Conservation (phyloP, 352 stramenopile species). For the Globisporangium nunn region DNA sequence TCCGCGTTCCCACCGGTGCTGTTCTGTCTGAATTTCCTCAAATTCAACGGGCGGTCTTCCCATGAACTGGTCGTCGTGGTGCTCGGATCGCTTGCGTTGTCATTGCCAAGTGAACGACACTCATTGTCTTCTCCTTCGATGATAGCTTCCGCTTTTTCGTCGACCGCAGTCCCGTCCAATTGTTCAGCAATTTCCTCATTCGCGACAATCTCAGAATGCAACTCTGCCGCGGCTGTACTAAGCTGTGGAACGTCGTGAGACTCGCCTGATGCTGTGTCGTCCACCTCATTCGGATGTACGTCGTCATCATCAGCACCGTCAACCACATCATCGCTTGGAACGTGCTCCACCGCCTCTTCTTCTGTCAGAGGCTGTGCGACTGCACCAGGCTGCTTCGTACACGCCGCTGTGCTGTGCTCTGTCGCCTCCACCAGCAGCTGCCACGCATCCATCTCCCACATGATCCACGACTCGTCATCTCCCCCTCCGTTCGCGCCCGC, state of each 20-base stretch:
- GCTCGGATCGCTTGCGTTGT: neutral
- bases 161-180: neutral
- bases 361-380: neutral
- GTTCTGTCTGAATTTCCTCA: neutral
- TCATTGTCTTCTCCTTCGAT: neutral
- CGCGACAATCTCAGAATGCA: neutral
- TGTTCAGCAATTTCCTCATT: neutral
- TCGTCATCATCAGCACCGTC: neutral
- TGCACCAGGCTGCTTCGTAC: slow-evolving; percentile 1
- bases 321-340: neutral
- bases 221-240: neutral
- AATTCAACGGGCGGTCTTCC: slow-evolving; percentile 11
- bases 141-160: neutral
- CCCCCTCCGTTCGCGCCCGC: slow-evolving; percentile 2
- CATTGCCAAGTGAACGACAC: neutral
- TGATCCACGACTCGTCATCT: slow-evolving; percentile 47
- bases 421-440: slow-evolving; percentile 37
- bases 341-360: neutral
- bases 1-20: neutral
- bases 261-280: neutral
- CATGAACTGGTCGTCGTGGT: neutral
- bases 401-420: slow-evolving; percentile 19
- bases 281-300: neutral
- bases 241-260: too few relatives aligned
- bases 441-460: slow-evolving; percentile 47